A percentile compares a stretch with the other conserved stretches of the same genome.
Evolutionary conservation across 345 rosid genomes (phyloP).

Genomic region (Erucastrum elatum): DNA sequence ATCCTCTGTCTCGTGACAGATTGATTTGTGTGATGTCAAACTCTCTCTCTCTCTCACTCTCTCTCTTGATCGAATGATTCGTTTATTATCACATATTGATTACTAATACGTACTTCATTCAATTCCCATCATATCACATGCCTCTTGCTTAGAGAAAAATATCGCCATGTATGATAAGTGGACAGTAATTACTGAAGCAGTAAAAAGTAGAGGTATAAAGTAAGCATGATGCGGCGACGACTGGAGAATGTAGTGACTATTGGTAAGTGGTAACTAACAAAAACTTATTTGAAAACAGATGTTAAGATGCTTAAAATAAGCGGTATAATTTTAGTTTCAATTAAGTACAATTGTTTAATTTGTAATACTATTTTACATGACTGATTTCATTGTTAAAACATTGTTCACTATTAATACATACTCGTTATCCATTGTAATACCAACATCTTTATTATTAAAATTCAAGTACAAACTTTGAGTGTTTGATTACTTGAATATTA

Average conservation of each 20-base stretch:
- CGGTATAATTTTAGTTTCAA: no score
- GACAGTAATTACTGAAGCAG: not conserved
- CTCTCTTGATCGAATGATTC: slow-evolving; percentile 23
- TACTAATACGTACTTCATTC: slow-evolving; percentile 18
- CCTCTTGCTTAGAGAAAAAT: not conserved
- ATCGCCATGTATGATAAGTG: not conserved
- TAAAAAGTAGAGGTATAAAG: not conserved
- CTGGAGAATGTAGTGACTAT: not conserved
- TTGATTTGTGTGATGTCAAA: slow-evolving; percentile 37
- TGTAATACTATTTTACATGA: not conserved
- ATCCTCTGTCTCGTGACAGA: slow-evolving; percentile 38
- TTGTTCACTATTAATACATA: no score
- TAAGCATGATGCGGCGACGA: not conserved
- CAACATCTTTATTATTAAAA: no score
- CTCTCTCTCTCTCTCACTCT: not conserved
- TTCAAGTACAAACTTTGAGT: no score
- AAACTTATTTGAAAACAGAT: not conserved
- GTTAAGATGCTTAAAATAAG: no score
- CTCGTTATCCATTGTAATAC: no score
- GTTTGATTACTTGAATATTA: no score
- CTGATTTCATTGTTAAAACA: no score
- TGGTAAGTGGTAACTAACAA: not conserved
- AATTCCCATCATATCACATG: slow-evolving; percentile 15
- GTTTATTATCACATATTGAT: slow-evolving; percentile 21
- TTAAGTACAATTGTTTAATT: no score